Base-by-base conservation (phyloP, 2,329 filamentous ascomycete species). In the Talaromyces verruculosus region DNA sequence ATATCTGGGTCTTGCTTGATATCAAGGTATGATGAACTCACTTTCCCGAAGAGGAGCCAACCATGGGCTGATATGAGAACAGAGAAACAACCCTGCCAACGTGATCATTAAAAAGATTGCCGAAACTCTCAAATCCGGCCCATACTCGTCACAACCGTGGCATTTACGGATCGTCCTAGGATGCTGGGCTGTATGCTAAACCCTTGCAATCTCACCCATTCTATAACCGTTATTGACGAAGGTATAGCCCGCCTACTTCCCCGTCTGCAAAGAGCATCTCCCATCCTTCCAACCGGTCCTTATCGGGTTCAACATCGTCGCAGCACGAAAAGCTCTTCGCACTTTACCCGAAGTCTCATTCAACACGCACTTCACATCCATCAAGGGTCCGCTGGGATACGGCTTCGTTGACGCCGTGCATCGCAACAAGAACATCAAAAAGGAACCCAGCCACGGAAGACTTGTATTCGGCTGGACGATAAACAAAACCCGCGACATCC, bases 391-490 rank as follows among this genome's bases (percentile, higher is more conserved):
- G 0, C 80, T 87, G 41, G 93, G 93, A 7, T 74, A 77, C 10
- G 79, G 81, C 11, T 95, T 97, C 79, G 78, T 93, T 17, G 81
- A 82, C 13, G 84, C 89, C 64, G 85, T 87, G 30, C 84, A 84
- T 67, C 75, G 79, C 58, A 80, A 82, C 1, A 79, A 83, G 17
- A 25, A 33, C 7, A 19, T n/a, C 25, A 28, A 53, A 25, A 25
- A 25, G 13, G 63, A 19, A 2, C 41, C 5, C 17, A 35, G 30
- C 7, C 22, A 47, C n/a, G n/a, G 8, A 8, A 84, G 90, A 25
- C 84, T 85, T 3, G 81, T 97, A 4, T 89, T 90, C 71, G 85
- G 88, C 0, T 98, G 94, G 94, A 97, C 93, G 0, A 91, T 97
- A 61, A 97, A 98, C 75, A 85, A 90, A 15, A 85, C 87, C 68